Percentiles rank a stretch among this genome's conserved stretches.
Evolutionary conservation across 768 basidiomycete genomes (phyloP).

Genomic region (Gloeopeniophorella convolvens): DNA sequence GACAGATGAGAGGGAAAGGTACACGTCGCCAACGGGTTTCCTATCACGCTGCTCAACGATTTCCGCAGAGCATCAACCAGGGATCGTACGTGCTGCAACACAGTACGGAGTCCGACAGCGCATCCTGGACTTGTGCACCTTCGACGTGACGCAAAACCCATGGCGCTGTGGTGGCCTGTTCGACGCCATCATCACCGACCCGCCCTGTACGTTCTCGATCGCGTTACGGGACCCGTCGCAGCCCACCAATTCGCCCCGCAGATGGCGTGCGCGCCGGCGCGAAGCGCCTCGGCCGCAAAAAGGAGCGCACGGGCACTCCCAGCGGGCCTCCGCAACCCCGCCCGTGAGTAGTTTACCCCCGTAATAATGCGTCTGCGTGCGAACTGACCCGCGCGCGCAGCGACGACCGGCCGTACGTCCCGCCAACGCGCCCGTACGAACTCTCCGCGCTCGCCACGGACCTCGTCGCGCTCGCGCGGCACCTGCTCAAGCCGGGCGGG

Average conservation of each 20-base stretch:
- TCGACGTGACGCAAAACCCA: slow-evolving; percentile 87
- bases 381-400: slow-evolving; percentile 26
- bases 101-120: slow-evolving; percentile 75
- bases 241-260: slow-evolving; percentile 24
- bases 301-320: slow-evolving; percentile 32
- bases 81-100: slow-evolving; percentile 70
- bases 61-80: slow-evolving; percentile 41
- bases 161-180: slow-evolving; percentile 87
- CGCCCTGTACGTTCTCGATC: slow-evolving; percentile 62
- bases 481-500: slow-evolving; percentile 78
- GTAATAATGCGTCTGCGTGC: not conserved
- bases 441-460: slow-evolving; percentile 77
- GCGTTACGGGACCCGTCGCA: not conserved
- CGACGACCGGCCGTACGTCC: slow-evolving; percentile 69
- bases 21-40: not conserved
- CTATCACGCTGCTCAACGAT: not conserved
- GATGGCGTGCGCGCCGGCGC: slow-evolving; percentile 92
- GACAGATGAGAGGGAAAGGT: slow-evolving; percentile 96
- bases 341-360: slow-evolving; percentile 33
- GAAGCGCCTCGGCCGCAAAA: slow-evolving; percentile 71
- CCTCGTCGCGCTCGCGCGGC: slow-evolving; percentile 74
- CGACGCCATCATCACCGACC: slow-evolving; percentile 92
- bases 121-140: slow-evolving; percentile 82
- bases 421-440: slow-evolving; percentile 90
- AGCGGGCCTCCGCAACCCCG: slow-evolving; percentile 22